These are phyloP conservation scores for Chaetomium strumarium DNA, from an alignment of 2,329 filamentous ascomycete genomes.

Conservation along the genomic window DNA sequence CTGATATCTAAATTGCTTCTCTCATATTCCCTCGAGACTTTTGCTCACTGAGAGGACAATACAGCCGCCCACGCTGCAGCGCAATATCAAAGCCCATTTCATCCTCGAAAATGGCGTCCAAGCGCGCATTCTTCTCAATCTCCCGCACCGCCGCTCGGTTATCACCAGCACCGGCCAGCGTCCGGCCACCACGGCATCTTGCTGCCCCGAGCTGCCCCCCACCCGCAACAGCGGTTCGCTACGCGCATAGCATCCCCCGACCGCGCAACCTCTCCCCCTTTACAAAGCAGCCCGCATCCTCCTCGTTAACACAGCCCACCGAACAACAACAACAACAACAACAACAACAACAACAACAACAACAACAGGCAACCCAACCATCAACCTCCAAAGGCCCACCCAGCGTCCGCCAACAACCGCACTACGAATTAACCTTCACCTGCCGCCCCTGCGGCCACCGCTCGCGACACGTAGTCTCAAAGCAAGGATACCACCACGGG, in stretches of 20 bases:
- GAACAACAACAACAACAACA: not conserved
- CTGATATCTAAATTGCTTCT: not conserved
- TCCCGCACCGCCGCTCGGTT: not conserved
- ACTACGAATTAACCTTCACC: conserved; percentile 87
- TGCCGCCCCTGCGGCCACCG: conserved; percentile 78
- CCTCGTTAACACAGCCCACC: not conserved
- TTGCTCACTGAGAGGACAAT: not conserved
- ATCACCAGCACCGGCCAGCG: not conserved
- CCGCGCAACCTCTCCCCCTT: conserved; percentile 30
- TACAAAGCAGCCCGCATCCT: conserved; percentile 36
- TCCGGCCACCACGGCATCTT: not conserved
- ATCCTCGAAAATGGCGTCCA: conserved; percentile 16
- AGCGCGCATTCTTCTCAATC: conserved; percentile 9
- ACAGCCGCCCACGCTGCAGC: not conserved
- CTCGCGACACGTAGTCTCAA: conserved; percentile 80
- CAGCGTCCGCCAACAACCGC: conserved; percentile 43
- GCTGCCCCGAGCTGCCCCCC: not conserved
- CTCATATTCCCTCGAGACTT: not conserved
- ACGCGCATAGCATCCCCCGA: conserved; percentile 29
- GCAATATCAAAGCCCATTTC: not conserved
- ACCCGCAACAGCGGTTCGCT: conserved; percentile 15
- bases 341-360: not conserved
- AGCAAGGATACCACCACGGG: conserved; percentile 91
- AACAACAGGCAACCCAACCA: conserved; percentile 21
- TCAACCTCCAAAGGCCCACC: conserved; percentile 4